A percentile compares a stretch with the other conserved stretches of the same genome.
Evolutionary conservation across 305 asterid genomes (phyloP).

Genomic region (Nicotiana rustica): DNA sequence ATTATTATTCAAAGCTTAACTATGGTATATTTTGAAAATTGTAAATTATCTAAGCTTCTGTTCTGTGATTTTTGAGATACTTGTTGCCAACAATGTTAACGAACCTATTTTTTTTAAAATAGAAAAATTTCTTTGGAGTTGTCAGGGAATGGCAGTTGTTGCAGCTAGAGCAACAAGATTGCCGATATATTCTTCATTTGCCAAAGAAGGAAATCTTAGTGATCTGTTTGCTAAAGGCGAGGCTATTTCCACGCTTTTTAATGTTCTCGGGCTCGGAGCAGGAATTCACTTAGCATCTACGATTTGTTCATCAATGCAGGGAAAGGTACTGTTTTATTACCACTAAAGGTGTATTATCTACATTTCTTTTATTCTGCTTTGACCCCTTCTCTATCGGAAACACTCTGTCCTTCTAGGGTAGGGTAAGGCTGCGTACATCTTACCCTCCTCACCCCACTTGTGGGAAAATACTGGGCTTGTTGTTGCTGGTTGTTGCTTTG

Average conservation of each 20-base stretch:
- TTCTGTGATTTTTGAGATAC: background rate
- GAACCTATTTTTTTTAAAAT: background rate
- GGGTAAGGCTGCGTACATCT: too few relatives aligned
- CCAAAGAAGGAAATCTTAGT: conserved; percentile 98
- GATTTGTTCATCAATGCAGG: conserved; percentile 83
- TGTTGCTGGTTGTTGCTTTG: background rate
- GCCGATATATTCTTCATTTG: conserved; percentile 94
- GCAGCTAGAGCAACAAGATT: conserved; percentile 98
- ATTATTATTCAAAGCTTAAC: background rate
- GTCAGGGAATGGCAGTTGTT: conserved; percentile 97
- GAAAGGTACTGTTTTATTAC: conserved; percentile 70
- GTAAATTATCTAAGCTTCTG: background rate
- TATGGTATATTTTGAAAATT: background rate
- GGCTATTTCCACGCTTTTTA: conserved; percentile 92
- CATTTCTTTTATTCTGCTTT: conserved; percentile 22
- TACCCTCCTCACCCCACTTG: too few relatives aligned
- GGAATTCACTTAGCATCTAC: conserved; percentile 96
- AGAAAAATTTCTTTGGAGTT: conserved; percentile 29
- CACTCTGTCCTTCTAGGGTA: too few relatives aligned
- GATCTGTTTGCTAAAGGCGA: conserved; percentile 99
- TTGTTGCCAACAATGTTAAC: background rate
- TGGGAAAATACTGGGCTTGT: too few relatives aligned
- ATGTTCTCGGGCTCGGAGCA: conserved; percentile 86
- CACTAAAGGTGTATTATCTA: conserved; percentile 8
- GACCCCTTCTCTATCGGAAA: background rate